Evolutionary conservation across 1,284 basidiomycete species (phyloP).

Genomic region (Ceratobasidium sp.): DNA sequence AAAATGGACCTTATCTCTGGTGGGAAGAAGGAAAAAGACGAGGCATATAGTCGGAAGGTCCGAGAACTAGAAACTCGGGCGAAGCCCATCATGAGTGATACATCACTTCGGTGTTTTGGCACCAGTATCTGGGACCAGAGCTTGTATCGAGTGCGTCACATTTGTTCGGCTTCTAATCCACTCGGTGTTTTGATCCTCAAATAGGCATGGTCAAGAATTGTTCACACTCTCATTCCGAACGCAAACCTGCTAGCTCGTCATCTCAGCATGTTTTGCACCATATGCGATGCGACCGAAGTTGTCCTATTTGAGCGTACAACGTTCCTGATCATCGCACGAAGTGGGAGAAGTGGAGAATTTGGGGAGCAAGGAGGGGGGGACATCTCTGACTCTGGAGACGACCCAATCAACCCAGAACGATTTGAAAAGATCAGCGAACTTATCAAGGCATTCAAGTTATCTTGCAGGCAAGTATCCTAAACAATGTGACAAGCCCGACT

Average conservation of each 20-base stretch:
- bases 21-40: conserved; percentile 44
- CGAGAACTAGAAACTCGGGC: conserved; percentile 57
- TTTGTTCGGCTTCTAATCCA: conserved; percentile 19
- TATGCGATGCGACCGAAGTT: conserved; percentile 91
- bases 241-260: conserved; percentile 88
- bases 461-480: conserved; percentile 75
- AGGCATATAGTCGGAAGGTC: conserved; percentile 47
- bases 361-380: conserved; percentile 54
- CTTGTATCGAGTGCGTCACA: conserved; percentile 82
- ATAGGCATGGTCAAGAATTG: conserved; percentile 97
- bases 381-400: conserved; percentile 53
- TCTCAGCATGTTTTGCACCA: conserved; percentile 83
- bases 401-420: conserved; percentile 75
- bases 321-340: conserved; percentile 89
- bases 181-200: conserved; percentile 18
- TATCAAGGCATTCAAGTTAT: conserved; percentile 94
- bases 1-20: conserved; percentile 83
- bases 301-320: conserved; percentile 97
- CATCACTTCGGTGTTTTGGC: conserved; percentile 77
- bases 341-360: conserved; percentile 45
- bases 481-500: background rate
- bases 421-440: conserved; percentile 97
- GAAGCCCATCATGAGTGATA: conserved; percentile 56
- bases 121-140: conserved; percentile 99
- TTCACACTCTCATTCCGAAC: conserved; percentile 96